Evolutionary conservation across 78 protist genomes (phyloP).

Genomic region (Emiliania huxleyi): DNA sequence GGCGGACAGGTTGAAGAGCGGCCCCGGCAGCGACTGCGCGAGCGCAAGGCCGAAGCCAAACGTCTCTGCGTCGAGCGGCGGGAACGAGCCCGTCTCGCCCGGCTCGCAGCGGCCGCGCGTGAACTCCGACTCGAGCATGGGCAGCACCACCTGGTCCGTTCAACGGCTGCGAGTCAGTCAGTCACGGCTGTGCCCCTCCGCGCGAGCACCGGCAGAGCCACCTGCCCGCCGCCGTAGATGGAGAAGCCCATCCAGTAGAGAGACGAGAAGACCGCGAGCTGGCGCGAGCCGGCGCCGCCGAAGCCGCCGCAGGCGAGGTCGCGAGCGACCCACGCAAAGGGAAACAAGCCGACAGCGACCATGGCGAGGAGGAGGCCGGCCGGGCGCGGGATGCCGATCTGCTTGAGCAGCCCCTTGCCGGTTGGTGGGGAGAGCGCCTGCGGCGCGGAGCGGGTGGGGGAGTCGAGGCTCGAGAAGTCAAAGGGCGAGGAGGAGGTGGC

Average conservation of each 20-base stretch:
- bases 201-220: neutral
- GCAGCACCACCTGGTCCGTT: too few relatives aligned
- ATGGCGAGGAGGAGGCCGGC: neutral
- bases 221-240: slow-evolving; percentile 14
- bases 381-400: neutral
- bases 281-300: too few relatives aligned
- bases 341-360: neutral
- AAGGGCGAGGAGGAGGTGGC: too few relatives aligned
- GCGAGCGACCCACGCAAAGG: neutral
- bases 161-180: too few relatives aligned
- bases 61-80: neutral
- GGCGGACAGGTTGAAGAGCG: neutral
- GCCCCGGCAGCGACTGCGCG: slow-evolving; percentile 9
- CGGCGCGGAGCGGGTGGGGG: too few relatives aligned
- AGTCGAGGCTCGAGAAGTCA: too few relatives aligned
- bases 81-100: too few relatives aligned
- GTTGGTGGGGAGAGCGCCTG: too few relatives aligned
- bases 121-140: too few relatives aligned
- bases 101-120: too few relatives aligned
- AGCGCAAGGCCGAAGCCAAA: slow-evolving; percentile 8
- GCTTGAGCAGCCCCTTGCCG: neutral
- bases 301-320: neutral
- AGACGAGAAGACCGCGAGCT: neutral
- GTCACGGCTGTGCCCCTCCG: too few relatives aligned
- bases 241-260: neutral